Percentiles rank a stretch among this genome's conserved stretches.
phyloP scores from a whole-genome alignment of 345 rosid genomes.

The Eutrema heterophyllum region DNA sequence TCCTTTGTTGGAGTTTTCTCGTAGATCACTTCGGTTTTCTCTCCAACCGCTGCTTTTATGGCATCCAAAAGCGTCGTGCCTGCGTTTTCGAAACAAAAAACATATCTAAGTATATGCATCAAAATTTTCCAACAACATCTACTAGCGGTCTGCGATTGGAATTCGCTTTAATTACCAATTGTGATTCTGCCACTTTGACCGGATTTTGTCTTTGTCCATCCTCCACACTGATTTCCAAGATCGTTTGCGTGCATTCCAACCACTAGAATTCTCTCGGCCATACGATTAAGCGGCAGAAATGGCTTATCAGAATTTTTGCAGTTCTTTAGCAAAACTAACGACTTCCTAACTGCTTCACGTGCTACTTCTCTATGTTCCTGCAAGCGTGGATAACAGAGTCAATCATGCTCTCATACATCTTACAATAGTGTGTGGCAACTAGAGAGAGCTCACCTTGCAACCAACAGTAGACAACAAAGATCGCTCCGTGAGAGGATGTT shows the following conservation, averaged over 20 bases:
- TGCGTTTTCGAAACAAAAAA: conserved; percentile 15
- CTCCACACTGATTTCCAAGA: conserved; percentile 85
- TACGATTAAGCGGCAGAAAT: conserved; percentile 56
- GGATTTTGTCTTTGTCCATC: conserved; percentile 63
- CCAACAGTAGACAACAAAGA: conserved; percentile 67
- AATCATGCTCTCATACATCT: not conserved
- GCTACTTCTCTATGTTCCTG: conserved; percentile 65
- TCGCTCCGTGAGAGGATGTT: conserved; percentile 65
- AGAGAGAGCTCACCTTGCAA: conserved; percentile 50
- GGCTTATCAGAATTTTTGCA: conserved; percentile 45
- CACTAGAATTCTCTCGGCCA: conserved; percentile 56
- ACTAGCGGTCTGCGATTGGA: not conserved
- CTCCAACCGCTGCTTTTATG: conserved; percentile 52
- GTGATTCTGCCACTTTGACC: conserved; percentile 73
- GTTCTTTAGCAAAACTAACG: conserved; percentile 72
- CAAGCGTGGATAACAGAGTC: not conserved
- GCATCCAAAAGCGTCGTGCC: conserved; percentile 87
- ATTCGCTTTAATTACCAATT: conserved; percentile 36
- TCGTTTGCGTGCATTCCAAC: conserved; percentile 67
- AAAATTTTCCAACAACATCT: not conserved
- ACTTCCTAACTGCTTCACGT: conserved; percentile 81
- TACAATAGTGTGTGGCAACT: not conserved
- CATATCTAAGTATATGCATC: not conserved
- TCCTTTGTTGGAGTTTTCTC: conserved; percentile 54
- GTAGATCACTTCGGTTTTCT: conserved; percentile 55